Base-by-base conservation (phyloP, 805 yeast genomes). In the Myxozyma mucilagina region DNA sequence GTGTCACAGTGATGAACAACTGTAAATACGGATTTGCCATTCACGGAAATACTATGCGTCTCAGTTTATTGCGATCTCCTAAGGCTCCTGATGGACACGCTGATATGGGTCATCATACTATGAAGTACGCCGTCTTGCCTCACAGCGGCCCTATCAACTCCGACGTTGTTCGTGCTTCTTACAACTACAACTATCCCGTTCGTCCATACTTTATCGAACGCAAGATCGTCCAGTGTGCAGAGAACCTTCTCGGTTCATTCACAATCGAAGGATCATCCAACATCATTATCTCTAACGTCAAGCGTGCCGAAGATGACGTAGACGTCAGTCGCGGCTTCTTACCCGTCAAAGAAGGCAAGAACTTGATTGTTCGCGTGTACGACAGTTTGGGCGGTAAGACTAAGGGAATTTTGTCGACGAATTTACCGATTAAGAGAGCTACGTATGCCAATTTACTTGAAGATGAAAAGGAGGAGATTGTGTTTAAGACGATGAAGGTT, bases 81-180 rank as follows among this genome's bases (percentile, higher is more conserved):
- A 93, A 94, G 75, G 89, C 90, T 20, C 99, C 99, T 0, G 99
- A 93, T 80, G 92, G 87, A 8, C 80, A 84, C 71, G 97, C 98
- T 8, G 99, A 93, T 73, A 90, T 94, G 89, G 98, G 97, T 2
- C 71, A 76, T 18, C 99, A 93, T 74, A 78, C 78, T 59, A 88
- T 94, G 76, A 84, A 84, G 63, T 94, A 92, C 74, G 96, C 96
- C 0, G 74, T 93, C 41, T 82, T 83, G 60, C 97, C 98, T 4
- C 99, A 93, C 73, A 68, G 71, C 20, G 97, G 96, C 3, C 74
- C 81, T 0, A 76, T 93, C 52, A 72, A 80, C 1, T 32, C 64
- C 4, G 83, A 84, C 29, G 85, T 90, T 2, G 92, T 93, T 13
- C 82, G 83, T 61, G 80, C 86, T 49, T 97, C 90, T 0, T 83